These are phyloP conservation scores for Podila horticola DNA, from an alignment of 192 early-diverging fungal genomes.

Conservation along the genomic window DNA sequence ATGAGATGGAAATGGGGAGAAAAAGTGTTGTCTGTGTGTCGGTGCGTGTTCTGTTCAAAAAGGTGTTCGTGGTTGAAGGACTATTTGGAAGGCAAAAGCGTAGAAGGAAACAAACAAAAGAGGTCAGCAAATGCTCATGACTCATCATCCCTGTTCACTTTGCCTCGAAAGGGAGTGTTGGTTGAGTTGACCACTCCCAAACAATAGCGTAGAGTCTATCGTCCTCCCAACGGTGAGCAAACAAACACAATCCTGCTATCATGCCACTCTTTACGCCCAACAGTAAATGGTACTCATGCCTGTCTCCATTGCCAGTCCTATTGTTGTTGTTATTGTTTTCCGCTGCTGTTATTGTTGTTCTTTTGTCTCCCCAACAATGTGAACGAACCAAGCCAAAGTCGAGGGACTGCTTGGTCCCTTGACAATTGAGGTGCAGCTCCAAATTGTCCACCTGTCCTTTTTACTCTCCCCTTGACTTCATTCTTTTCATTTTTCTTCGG, in stretches of 20 bases:
- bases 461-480: background rate
- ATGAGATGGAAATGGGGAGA: background rate
- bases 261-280: background rate
- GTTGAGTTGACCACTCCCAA: background rate
- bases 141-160: slow-evolving; percentile 1
- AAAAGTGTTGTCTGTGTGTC: background rate
- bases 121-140: background rate
- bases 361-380: too few species aligned
- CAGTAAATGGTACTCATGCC: too few species aligned
- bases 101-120: background rate
- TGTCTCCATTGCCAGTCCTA: too few species aligned
- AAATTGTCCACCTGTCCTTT: background rate
- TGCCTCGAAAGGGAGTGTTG: too few species aligned
- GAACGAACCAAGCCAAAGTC: too few species aligned
- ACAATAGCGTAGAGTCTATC: background rate
- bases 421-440: too few species aligned
- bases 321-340: too few species aligned
- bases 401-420: too few species aligned
- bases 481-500: background rate
- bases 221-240: background rate
- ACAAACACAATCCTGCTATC: background rate
- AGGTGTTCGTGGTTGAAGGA: background rate
- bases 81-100: background rate
- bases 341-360: too few species aligned
- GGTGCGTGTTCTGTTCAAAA: background rate